Base-by-base conservation (phyloP, 768 basidiomycete species). In the Naganishia onofrii region DNA sequence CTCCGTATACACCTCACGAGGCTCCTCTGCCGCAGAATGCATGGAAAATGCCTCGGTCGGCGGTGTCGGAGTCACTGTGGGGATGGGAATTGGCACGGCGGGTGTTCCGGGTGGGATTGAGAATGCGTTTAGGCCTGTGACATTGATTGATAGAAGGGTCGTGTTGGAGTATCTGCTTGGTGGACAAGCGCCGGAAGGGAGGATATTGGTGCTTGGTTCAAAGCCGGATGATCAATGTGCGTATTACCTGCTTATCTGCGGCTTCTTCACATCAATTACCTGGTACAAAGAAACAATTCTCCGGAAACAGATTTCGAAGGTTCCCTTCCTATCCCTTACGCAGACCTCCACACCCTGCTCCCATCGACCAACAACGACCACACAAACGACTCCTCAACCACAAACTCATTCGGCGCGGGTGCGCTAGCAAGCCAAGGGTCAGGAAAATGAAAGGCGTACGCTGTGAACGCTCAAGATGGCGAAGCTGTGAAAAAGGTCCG, bases 151-250 rank as follows among this genome's bases (percentile, higher is more conserved):
- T 81, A 84, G 93, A 71, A 92, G 90, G 82, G 84, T 84, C 54
- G 88, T 95, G 0, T 87, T 91, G 44, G 93, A 94, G 64, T 97
- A 90, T 88, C 78, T 97, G 87, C 89, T 74, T 88, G 90, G 42
- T 84, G 82, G 75, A 78, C 80, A n/a, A 29, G 71, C 63, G 12
- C 71, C 71, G 28, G 42, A 29, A 3, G 71, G 15, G 69, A 77
- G 6, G 73, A 70, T 69, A 83, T 85, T 53, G 84, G 86, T 56
- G 84, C 85, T n/a, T 83, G 85, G 29, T 83, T 88, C 72, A 82
- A 85, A 57, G 82, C 85, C 34, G 79, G 85, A 64, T 44, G 76
- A 71, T 82, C 86, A 86, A 71, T 74, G 84, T 80, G 26, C n/a
- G n/a, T 70, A 70, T 54, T 51, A 51, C 21, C 10, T 12, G 5